Percentiles rank a stretch among this genome's conserved stretches.
Evolutionary conservation across 2,329 filamentous ascomycete species (phyloP).

Genomic region (Colletotrichum truncatum): DNA sequence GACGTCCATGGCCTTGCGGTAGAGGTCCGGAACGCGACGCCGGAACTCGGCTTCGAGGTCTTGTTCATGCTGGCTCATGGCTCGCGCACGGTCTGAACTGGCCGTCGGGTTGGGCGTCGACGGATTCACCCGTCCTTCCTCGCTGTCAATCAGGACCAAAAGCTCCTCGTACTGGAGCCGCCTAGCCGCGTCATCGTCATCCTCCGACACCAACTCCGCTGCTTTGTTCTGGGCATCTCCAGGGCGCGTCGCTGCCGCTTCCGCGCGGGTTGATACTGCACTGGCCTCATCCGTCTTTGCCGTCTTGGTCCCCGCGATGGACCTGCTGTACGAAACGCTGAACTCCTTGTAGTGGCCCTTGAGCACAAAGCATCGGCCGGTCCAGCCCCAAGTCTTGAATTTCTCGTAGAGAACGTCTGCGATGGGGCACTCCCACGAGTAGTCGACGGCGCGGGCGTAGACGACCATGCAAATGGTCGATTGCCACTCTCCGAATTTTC

Average conservation of each 20-base stretch:
- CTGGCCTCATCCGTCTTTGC: conserved; percentile 45
- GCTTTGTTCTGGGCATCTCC: not conserved
- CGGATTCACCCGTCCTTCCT: conserved; percentile 11
- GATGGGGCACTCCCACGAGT: conserved; percentile 59
- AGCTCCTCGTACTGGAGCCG: conserved; percentile 20
- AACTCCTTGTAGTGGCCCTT: conserved; percentile 67
- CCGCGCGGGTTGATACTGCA: conserved; percentile 46
- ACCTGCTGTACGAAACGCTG: conserved; percentile 59
- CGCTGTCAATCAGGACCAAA: conserved; percentile 21
- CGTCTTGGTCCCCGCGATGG: conserved; percentile 55
- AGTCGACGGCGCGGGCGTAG: conserved; percentile 60
- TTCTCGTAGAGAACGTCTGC: conserved; percentile 56
- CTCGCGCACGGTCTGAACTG: conserved; percentile 46
- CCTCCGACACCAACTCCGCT: not conserved
- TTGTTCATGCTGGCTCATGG: conserved; percentile 54
- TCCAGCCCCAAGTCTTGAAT: conserved; percentile 57
- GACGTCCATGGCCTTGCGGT: conserved; percentile 52
- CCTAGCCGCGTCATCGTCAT: conserved; percentile 4
- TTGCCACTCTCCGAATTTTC: conserved; percentile 56
- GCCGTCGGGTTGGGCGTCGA: conserved; percentile 6
- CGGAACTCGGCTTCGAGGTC: conserved; percentile 60
- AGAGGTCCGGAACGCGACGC: conserved; percentile 53
- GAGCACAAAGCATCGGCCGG: conserved; percentile 61
- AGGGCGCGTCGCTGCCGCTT: conserved; percentile 33
- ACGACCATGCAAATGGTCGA: conserved; percentile 60